Conservation (phyloP, 2,329 filamentous ascomycete genomes). For the Aspergillus sp. region DNA sequence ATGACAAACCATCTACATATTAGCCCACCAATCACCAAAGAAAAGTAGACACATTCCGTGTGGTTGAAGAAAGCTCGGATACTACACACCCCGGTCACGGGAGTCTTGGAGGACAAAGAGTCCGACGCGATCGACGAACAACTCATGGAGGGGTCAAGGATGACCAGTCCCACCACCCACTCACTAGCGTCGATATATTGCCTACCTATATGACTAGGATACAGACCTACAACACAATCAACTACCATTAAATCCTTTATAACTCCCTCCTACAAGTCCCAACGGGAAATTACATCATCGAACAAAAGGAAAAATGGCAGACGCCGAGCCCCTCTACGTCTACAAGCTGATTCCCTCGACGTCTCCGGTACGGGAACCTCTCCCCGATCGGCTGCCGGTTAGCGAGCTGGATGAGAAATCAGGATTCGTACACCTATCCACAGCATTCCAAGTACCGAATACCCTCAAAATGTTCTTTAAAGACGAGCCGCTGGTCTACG, state of each 20-base stretch:
- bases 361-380: conserved; percentile 35
- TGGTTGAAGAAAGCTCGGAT: background rate
- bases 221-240: background rate
- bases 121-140: background rate
- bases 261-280: background rate
- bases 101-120: background rate
- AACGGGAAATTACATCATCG: background rate
- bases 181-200: conserved; percentile 4
- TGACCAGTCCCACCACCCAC: conserved; percentile 2
- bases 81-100: background rate
- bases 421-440: conserved; percentile 44
- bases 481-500: conserved; percentile 39
- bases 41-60: too few relatives aligned
- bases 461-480: conserved; percentile 42
- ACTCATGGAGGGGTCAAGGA: background rate
- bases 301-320: conserved; percentile 19
- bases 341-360: conserved; percentile 44
- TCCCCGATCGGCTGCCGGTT: conserved; percentile 39
- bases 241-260: background rate
- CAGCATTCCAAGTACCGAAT: conserved; percentile 39
- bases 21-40: too few relatives aligned
- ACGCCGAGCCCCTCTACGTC: conserved; percentile 33
- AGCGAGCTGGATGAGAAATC: conserved; percentile 40
- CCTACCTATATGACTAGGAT: background rate
- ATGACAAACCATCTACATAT: background rate